Evolutionary conservation across 2,329 filamentous ascomycete genomes (phyloP), one percentile per base, ranked within the genome.

Genomic region (Myriangium duriaei): DNA sequence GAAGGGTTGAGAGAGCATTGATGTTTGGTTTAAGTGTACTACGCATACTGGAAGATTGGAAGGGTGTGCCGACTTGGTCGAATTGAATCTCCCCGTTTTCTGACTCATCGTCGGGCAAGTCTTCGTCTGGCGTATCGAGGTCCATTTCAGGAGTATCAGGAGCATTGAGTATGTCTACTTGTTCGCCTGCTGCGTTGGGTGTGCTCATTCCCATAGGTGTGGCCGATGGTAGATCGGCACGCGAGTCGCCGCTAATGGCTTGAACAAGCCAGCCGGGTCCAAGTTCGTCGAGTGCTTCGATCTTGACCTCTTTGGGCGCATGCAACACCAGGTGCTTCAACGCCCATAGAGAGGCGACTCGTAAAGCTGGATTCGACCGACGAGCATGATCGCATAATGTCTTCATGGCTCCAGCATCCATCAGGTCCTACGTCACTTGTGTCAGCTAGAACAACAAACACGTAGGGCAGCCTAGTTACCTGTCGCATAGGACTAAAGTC

Each of bases 401-500:
- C 44, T 75, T 76, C 47, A 94, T 69, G 1, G 91, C 74, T 5
- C 83, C 83, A 4, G 72, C 72, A 34, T 81, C 75, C 5, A 81
- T 69, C 21, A 95, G 75, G 30, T 77, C 68, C 76, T 88, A 48
- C 18, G 24, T 31, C 13, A 19, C 3, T 28, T n/a, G n/a, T n/a
- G n/a, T n/a, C n/a, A n/a, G n/a, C n/a, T n/a, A n/a, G n/a, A n/a
- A n/a, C n/a, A n/a, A n/a, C n/a, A n/a, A n/a, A n/a, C n/a, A n/a
- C n/a, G n/a, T n/a, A n/a, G n/a, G n/a, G n/a, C n/a, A n/a, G n/a
- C n/a, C n/a, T n/a, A n/a, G 78, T 65, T 57, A 88, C 84, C 56
- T 85, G 77, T 57, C 84, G 79, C 75, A 95, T 86, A 1, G 91
- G 87, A 53, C 87, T 95, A 49, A 92, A 83, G 45, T 93, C 84